Evolutionary conservation across 768 basidiomycete genomes (phyloP).

Genomic region (Mycena rebaudengoi): DNA sequence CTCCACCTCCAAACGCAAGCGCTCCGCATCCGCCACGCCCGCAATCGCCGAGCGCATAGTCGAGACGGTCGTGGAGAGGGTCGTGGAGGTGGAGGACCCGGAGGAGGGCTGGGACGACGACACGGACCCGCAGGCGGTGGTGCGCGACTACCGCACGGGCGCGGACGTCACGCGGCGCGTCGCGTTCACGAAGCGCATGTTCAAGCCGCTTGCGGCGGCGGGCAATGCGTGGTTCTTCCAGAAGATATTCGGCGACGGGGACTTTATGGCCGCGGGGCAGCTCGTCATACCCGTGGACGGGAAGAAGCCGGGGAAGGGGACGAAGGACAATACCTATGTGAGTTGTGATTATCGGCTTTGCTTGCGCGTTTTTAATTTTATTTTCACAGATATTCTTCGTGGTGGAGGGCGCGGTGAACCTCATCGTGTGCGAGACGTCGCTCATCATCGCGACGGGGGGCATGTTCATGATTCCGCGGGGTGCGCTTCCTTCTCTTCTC

Average conservation of each 20-base stretch:
- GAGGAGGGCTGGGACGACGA: conserved; percentile 90
- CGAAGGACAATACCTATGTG: conserved; percentile 95
- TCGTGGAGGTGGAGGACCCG: conserved; percentile 45
- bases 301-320: conserved; percentile 84
- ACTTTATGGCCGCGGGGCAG: conserved; percentile 92
- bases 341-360: conserved; percentile 36
- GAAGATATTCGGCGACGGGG: conserved; percentile 90
- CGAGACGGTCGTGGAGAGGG: conserved; percentile 47
- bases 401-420: conserved; percentile 87
- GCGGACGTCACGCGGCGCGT: conserved; percentile 81
- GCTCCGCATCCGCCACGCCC: conserved; percentile 26
- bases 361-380: neutral
- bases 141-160: conserved; percentile 71
- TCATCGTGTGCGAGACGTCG: conserved; percentile 81
- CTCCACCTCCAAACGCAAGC: conserved; percentile 34
- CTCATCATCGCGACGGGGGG: conserved; percentile 84
- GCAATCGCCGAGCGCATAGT: conserved; percentile 23
- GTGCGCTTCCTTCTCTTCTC: too few species aligned
- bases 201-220: conserved; percentile 63
- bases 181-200: conserved; percentile 77
- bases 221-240: conserved; percentile 84
- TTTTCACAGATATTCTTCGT: conserved; percentile 63
- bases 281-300: conserved; percentile 79
- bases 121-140: conserved; percentile 72
- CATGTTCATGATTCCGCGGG: conserved; percentile 91